phyloP scores from a whole-genome alignment of 1,284 basidiomycete genomes.

The Leccinum subrobustum region DNA sequence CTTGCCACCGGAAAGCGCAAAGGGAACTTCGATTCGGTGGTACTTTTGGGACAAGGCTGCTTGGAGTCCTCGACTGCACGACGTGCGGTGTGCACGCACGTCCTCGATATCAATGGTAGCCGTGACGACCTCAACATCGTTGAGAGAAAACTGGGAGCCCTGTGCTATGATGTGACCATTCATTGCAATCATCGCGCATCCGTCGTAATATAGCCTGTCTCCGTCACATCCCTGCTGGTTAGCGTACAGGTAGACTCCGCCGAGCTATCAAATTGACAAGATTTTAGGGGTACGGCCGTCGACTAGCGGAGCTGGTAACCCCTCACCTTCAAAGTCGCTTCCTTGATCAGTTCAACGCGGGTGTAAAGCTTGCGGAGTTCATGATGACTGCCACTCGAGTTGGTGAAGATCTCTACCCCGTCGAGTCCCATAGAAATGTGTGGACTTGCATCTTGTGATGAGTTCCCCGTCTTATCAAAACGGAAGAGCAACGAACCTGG shows the following conservation, averaged over 20 bases:
- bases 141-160: slow-evolving; percentile 93
- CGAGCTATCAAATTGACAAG: slow-evolving; percentile 55
- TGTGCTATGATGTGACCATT: slow-evolving; percentile 94
- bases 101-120: slow-evolving; percentile 96
- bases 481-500: slow-evolving; percentile 57
- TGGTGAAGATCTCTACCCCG: slow-evolving; percentile 98
- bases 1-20: slow-evolving; percentile 72
- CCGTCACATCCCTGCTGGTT: slow-evolving; percentile 99
- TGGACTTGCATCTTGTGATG: slow-evolving; percentile 47
- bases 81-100: slow-evolving; percentile 84
- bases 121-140: slow-evolving; percentile 93
- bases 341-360: slow-evolving; percentile 93
- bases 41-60: slow-evolving; percentile 76
- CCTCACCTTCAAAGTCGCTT: slow-evolving; percentile 88
- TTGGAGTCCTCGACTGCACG: slow-evolving; percentile 86
- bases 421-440: slow-evolving; percentile 97
- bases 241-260: slow-evolving; percentile 95
- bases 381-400: slow-evolving; percentile 96
- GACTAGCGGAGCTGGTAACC: neutral
- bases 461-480: neutral
- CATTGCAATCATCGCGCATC: slow-evolving; percentile 92
- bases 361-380: slow-evolving; percentile 93
- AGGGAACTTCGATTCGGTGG: slow-evolving; percentile 75
- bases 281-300: neutral
- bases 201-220: slow-evolving; percentile 96